Evolutionary conservation across 2,329 filamentous ascomycete species (phyloP), one percentile per base, ranked within the genome.

Genomic region (Incumbomyces lentus): DNA sequence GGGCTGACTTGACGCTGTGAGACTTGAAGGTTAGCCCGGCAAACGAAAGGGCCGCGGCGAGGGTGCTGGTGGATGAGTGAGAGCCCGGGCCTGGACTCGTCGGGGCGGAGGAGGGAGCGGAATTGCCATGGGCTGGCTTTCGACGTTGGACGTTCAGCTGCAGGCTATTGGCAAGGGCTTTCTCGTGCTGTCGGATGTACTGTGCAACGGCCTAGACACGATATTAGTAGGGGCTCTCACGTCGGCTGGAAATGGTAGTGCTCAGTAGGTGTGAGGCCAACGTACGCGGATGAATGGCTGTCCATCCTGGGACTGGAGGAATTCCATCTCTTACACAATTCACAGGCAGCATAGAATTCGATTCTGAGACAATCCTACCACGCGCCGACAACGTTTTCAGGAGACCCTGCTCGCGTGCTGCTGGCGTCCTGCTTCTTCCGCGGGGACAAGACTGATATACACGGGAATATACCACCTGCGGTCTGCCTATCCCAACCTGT

Each of bases 161-260:
- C 52, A 95, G 73, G 59, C 90, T 90, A 71, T 96, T 96, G 62
- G 92, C 92, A 53, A 98, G 78, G 32, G 89, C 90, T 70, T 94
- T 94, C 69, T 98, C 92, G 72, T 98, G 88, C 47, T 88, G 95
- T 53, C 89, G 87, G 68, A 98, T 88, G 68, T 95, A 96, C 69
- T 83, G 83, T 63, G 90, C 89, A 64, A 98, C 77, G 75, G 94
- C 92, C 90, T 95, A 38, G 7, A 34, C 16, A 50, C 30, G 39
- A 22, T 48, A 38, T 46, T 38, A 45, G 42, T 16, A 22, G 17
- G 7, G 44, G 16, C 16, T 10, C 31, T 12, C 18, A 38, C 12
- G n/a, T 3, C n/a, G 3, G 10, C 2, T 35, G 6, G 30, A 8
- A 26, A 26, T 26, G 22, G 8, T 26, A 17, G 31, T 12, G 16